Evolutionary conservation across 805 yeast genomes (phyloP).

Genomic region (Blastobotrys americana): DNA sequence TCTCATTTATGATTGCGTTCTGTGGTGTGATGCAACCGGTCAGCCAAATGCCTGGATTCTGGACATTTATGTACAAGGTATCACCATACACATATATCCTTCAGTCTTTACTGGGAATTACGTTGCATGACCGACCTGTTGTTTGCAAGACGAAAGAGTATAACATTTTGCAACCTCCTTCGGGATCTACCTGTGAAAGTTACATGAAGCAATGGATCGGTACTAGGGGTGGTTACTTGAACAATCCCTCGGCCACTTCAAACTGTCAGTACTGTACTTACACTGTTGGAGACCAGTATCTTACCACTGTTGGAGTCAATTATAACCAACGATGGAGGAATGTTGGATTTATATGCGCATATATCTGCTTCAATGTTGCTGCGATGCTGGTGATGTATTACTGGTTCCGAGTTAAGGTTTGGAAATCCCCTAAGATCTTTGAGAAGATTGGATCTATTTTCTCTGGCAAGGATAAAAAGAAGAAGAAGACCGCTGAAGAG

Average conservation of each 20-base stretch:
- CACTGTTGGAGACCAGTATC: conserved; percentile 36
- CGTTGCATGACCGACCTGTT: conserved; percentile 46
- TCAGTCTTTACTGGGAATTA: conserved; percentile 43
- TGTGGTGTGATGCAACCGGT: conserved; percentile 62
- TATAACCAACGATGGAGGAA: conserved; percentile 56
- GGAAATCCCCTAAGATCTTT: conserved; percentile 10
- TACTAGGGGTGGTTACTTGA: conserved; percentile 48
- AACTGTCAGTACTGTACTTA: conserved; percentile 39
- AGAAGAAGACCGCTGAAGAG: conserved; percentile 3
- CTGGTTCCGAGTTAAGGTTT: conserved; percentile 21
- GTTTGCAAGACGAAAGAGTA: conserved; percentile 44
- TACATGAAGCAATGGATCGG: conserved; percentile 42
- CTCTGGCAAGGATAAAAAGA: conserved; percentile 1
- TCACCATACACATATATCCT: conserved; percentile 68
- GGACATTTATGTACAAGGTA: conserved; percentile 75
- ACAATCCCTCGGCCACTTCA: conserved; percentile 41
- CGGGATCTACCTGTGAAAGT: conserved; percentile 56
- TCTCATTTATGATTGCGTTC: conserved; percentile 54
- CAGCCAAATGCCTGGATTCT: conserved; percentile 63
- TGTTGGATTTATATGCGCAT: conserved; percentile 54
- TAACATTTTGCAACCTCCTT: conserved; percentile 45
- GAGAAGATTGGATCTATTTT: conserved; percentile 3
- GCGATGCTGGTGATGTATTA: conserved; percentile 28
- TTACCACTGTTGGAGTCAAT: conserved; percentile 38
- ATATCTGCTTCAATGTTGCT: conserved; percentile 46